Evolutionary conservation across 2,329 filamentous ascomycete species (phyloP), one percentile per base, ranked within the genome.

Genomic region (Colletotrichum siamense): DNA sequence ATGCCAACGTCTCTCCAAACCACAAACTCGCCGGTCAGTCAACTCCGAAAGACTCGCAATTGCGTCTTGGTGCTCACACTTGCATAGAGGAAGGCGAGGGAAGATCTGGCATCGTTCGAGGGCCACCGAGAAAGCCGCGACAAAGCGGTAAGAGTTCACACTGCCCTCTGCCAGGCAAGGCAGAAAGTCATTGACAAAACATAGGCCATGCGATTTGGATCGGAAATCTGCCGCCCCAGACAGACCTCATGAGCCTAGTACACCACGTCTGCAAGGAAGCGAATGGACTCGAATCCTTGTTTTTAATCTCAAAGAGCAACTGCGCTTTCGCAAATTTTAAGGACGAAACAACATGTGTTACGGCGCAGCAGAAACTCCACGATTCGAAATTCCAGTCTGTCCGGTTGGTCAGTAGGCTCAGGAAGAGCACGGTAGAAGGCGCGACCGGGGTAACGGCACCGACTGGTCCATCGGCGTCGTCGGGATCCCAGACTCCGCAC

Each of bases 241-340:
- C 96, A 1, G 93, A 93, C 55, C 89, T 99, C 15, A 93, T 95
- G 85, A 94, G 91, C 75, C 87, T 99, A n/a, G 98, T 98, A 69
- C 92, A 97, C 76, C 95, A 98, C 82, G 97, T 98, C 74, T 98
- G 95, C 77, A 92, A 92, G 78, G 94, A 96, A 79, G 93, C 95
- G 0, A 90, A 89, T 0, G 91, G 96, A 2, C 92, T 99, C 26
- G 95, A 98, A 82, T 98, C 96, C 63, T 88, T 99, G 1, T 98
- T 99, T 79, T 87, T 99, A 44, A 99, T 99, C 55, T 96, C 96
- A 0, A 98, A 98, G 84, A 98, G 96, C 83, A 98, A 98, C 82
- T 99, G 96, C 82, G 96, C 96, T 0, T 99, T 99, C 86, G 95
- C 98, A 79, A 99, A 99, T 82, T 99, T 98, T 83, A 95, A 93